Evolutionary conservation across 179 eudicot genomes (phyloP), one percentile per base, ranked within the genome.

Genomic region (Silene vulgaris): DNA sequence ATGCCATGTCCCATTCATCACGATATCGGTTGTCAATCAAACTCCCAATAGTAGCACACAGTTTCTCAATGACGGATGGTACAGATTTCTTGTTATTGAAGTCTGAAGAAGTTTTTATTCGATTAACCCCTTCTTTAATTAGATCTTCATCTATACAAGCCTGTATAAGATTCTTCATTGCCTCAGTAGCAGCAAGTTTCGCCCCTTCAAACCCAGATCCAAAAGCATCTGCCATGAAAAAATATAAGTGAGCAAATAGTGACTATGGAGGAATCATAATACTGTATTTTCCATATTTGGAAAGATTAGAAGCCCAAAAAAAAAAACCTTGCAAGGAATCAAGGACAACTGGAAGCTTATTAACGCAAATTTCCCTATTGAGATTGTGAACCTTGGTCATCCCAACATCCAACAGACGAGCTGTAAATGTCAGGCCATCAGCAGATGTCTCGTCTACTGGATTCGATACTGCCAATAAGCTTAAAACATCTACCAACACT

Each of bases 151-250:
- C 99, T 50, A 96, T 75, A 79, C 99, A 96, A 20, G 76, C 65
- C 63, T 75, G 73, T 45, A 93, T 86, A 37, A 96, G 82, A 86
- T 77, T 87, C 89, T 89, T 96, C 73, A 88, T 86, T 61, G 96
- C 86, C 77, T 88, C 91, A 65, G 87, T 72, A 6, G 97, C 97
- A 19, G 91, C 97, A 78, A 82, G 83, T 75, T 88, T 80, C 30
- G 97, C 89, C 82, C 89, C 99, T 80, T 91, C 97, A 32, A 89
- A 88, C 75, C 89, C 97, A 83, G 86, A 88, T 65, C 84, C 91
- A 83, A 96, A 85, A 61, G 93, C 78, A 84, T 88, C 99, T 93
- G 97, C 74, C 40, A 69, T 43, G 67, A 54, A 72, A 40, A 43
- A 75, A 79, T 66, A 78, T 70, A 32, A 80, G 61, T 37, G 77